These are phyloP conservation scores for Fraxinus xanthoxyloides DNA, from an alignment of 305 asterid species.

Conservation along the genomic window DNA sequence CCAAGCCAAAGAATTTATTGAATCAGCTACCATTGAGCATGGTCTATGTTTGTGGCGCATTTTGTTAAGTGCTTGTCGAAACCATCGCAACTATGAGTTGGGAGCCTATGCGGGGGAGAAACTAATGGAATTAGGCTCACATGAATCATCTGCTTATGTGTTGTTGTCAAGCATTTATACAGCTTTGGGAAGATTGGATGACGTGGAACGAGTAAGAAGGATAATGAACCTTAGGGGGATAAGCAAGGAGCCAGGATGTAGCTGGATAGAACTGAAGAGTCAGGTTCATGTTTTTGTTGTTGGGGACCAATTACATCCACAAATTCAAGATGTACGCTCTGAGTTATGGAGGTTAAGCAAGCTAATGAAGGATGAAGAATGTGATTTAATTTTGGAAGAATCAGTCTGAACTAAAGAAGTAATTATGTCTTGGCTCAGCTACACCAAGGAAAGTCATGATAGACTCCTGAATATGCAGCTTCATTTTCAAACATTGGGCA, in stretches of 20 bases:
- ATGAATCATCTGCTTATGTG: conserved; percentile 81
- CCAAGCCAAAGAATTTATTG: conserved; percentile 72
- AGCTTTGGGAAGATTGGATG: conserved; percentile 58
- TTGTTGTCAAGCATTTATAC: conserved; percentile 77
- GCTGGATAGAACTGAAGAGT: conserved; percentile 89
- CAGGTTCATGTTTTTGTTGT: conserved; percentile 80
- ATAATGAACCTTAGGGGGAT: conserved; percentile 66
- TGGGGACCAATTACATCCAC: conserved; percentile 69
- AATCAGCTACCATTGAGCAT: conserved; percentile 57
- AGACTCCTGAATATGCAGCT: neutral
- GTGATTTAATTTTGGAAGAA: conserved; percentile 21
- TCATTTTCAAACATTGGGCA: neutral
- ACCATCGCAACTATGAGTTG: conserved; percentile 63
- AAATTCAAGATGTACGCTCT: conserved; percentile 43
- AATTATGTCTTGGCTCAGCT: neutral
- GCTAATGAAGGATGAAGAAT: conserved; percentile 53
- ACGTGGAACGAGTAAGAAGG: conserved; percentile 66
- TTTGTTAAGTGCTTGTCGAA: conserved; percentile 68
- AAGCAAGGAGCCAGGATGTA: conserved; percentile 86
- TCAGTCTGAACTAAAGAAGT: neutral
- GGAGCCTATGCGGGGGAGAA: conserved; percentile 90
- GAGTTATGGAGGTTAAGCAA: conserved; percentile 47
- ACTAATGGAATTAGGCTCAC: conserved; percentile 68
- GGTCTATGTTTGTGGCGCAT: conserved; percentile 81
- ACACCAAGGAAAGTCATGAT: neutral